These are phyloP conservation scores for Solanum chacoense DNA, from an alignment of 305 asterid species.

Conservation along the genomic window DNA sequence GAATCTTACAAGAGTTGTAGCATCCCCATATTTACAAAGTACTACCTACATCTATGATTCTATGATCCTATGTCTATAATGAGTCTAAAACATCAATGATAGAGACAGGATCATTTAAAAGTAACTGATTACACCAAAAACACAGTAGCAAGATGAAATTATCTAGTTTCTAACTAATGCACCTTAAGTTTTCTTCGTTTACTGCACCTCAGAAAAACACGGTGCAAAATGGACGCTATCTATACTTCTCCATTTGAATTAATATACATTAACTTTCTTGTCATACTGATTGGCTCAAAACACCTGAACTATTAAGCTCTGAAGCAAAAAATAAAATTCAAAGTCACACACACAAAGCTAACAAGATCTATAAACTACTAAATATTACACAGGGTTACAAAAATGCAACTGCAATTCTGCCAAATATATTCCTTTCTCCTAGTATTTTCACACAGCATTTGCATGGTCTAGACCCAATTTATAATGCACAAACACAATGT, in stretches of 20 bases:
- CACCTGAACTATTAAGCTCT: neutral
- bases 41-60: too few species aligned
- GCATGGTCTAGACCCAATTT: neutral
- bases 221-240: neutral
- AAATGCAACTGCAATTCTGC: neutral
- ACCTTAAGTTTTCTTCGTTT: neutral
- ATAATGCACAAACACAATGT: neutral
- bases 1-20: too few species aligned
- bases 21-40: too few species aligned
- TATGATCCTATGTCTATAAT: too few species aligned
- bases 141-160: too few species aligned
- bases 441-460: neutral
- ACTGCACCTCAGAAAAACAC: neutral
- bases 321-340: neutral
- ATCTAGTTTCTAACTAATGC: neutral
- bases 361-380: neutral
- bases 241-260: neutral
- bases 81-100: too few species aligned
- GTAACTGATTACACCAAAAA: too few species aligned
- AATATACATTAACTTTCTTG: neutral
- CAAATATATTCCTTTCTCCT: neutral
- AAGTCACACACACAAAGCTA: neutral
- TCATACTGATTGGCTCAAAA: neutral
- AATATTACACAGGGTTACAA: neutral
- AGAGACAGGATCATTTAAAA: too few species aligned